Conservation (phyloP, 257 asterid genomes). For the Ligustrum vulgare region DNA sequence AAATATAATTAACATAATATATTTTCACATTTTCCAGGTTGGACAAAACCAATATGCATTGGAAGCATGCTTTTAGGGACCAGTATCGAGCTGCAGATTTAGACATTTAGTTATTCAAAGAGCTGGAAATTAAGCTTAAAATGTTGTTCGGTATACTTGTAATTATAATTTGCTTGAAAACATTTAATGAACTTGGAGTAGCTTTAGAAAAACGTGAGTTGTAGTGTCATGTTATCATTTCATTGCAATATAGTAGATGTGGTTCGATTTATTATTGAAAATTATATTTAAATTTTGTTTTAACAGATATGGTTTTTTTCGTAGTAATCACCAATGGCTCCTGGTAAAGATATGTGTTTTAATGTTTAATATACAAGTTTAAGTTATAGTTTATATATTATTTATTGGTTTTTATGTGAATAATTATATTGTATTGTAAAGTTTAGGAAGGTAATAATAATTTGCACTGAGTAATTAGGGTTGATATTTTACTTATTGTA, state of each 20-base stretch:
- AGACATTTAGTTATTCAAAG: slow-evolving; percentile 51
- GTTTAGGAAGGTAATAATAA: no score
- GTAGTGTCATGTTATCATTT: slow-evolving; percentile 10
- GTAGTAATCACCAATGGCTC: no score
- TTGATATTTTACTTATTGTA: no score
- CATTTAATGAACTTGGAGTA: not conserved
- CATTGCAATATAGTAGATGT: slow-evolving; percentile 1
- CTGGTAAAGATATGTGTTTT: no score
- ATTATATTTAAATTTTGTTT: no score
- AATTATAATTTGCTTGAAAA: slow-evolving; percentile 1
- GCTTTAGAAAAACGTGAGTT: not conserved
- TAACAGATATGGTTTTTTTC: no score
- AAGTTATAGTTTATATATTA: no score
- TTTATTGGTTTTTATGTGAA: no score
- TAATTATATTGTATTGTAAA: no score
- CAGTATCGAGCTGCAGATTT: slow-evolving; percentile 67
- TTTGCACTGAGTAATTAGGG: no score
- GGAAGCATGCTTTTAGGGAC: slow-evolving; percentile 72
- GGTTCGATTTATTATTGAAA: no score
- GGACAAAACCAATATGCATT: slow-evolving; percentile 74
- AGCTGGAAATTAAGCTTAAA: slow-evolving; percentile 60
- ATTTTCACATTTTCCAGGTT: slow-evolving; percentile 35
- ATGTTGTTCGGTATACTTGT: slow-evolving; percentile 51
- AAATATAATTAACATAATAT: slow-evolving; percentile 1
- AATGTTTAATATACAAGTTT: no score